A percentile compares a stretch with the other conserved stretches of the same genome.
Evolutionary conservation across 2,329 filamentous ascomycete species (phyloP).

Genomic region (Thelonectria discophora): DNA sequence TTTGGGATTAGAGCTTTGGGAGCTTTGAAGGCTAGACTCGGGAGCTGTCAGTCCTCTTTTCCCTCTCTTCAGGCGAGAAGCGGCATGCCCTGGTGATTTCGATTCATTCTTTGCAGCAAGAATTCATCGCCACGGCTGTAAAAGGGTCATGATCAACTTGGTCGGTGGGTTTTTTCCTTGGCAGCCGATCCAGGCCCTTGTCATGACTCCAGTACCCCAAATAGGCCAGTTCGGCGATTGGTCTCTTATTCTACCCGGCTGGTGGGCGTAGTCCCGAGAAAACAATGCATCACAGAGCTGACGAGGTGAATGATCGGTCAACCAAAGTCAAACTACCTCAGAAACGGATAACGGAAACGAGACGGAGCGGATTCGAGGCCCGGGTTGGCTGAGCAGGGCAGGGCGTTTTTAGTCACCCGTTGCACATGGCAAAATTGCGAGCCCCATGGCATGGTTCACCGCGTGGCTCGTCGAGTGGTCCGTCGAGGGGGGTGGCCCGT

Average conservation of each 20-base stretch:
- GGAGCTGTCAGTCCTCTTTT: too few species aligned
- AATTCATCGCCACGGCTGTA: too few species aligned
- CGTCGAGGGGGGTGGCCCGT: neutral
- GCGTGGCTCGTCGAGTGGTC: neutral
- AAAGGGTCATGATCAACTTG: neutral
- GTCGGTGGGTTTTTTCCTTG: neutral
- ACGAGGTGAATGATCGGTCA: neutral
- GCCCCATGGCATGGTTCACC: constrained; percentile 3
- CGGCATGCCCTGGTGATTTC: neutral
- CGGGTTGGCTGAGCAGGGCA: neutral
- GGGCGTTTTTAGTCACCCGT: constrained; percentile 16
- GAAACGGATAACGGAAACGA: neutral
- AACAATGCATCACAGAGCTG: neutral
- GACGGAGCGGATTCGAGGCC: neutral
- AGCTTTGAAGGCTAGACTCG: constrained; percentile 4
- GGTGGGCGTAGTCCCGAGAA: neutral
- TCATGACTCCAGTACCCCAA: neutral
- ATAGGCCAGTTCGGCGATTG: neutral
- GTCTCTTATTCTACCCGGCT: neutral
- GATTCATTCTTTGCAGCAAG: constrained; percentile 4
- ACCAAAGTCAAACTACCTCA: neutral
- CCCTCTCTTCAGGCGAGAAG: neutral
- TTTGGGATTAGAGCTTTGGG: constrained; percentile 8
- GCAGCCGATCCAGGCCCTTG: neutral
- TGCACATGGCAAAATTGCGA: constrained; percentile 22